Conservation (phyloP, 2,329 filamentous ascomycete genomes). For the Aspergillus awamori region DNA sequence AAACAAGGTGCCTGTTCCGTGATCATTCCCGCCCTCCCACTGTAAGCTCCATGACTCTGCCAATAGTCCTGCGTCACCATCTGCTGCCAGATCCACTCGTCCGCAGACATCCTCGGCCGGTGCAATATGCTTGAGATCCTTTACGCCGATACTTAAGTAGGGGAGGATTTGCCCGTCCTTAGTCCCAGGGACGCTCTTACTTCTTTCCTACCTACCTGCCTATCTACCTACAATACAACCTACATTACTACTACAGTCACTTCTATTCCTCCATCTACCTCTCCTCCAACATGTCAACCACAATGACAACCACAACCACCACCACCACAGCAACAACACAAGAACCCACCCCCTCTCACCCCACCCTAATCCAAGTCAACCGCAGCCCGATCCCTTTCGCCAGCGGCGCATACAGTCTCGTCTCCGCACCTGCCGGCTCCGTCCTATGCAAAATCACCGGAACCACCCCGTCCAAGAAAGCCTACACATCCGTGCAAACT, state of each 20-base stretch:
- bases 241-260: background rate
- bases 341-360: conserved; percentile 28
- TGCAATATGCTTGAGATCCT: background rate
- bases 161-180: background rate
- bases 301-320: conserved; percentile 24
- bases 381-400: conserved; percentile 39
- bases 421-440: conserved; percentile 54
- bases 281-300: conserved; percentile 6
- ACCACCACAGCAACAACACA: conserved; percentile 18
- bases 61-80: background rate
- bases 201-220: background rate
- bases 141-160: background rate
- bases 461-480: conserved; percentile 48
- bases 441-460: conserved; percentile 53
- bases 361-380: conserved; percentile 30
- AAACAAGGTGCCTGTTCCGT: background rate
- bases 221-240: background rate
- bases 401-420: conserved; percentile 50
- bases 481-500: conserved; percentile 58
- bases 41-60: background rate
- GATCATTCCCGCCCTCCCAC: background rate
- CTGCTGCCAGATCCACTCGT: background rate
- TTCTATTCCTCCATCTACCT: background rate
- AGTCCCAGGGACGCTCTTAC: background rate
- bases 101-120: background rate